phyloP scores from a whole-genome alignment of 23 red algal species.

The Chondrus crispus region DNA sequence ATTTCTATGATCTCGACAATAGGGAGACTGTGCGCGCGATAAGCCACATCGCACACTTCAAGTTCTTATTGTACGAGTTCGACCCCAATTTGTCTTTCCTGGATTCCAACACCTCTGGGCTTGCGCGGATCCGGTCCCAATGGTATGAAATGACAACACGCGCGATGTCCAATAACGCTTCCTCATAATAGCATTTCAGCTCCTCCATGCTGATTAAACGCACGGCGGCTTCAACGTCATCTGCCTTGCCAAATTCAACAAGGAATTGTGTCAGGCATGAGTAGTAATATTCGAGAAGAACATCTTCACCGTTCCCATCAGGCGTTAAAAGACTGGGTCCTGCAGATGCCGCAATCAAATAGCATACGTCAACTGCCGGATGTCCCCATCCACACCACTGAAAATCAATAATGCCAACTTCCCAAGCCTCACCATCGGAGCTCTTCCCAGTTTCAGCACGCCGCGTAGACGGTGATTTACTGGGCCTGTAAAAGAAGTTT shows the following conservation, averaged over 20 bases:
- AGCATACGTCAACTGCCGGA: conserved; percentile 43
- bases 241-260: conserved; percentile 13
- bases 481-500: conserved; percentile 57
- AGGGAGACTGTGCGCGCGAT: neutral
- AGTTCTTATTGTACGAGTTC: conserved; percentile 65
- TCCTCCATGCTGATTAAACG: neutral
- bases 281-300: conserved; percentile 38
- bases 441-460: neutral
- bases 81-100: conserved; percentile 3
- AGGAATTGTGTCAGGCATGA: conserved; percentile 4
- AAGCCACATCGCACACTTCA: conserved; percentile 45
- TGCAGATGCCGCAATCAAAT: conserved; percentile 36
- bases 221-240: neutral
- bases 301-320: conserved; percentile 15
- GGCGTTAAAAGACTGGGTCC: neutral
- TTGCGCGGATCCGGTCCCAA: conserved; percentile 54
- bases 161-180: conserved; percentile 44
- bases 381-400: conserved; percentile 75
- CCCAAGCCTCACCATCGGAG: neutral
- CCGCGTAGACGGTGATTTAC: too few species aligned
- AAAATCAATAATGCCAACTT: conserved; percentile 68
- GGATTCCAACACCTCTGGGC: neutral
- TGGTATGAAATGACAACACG: conserved; percentile 56
- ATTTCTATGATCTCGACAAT: too few species aligned
- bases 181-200: conserved; percentile 14